phyloP scores from a whole-genome alignment of 805 yeast genomes.

The Monosporozyma unispora region DNA sequence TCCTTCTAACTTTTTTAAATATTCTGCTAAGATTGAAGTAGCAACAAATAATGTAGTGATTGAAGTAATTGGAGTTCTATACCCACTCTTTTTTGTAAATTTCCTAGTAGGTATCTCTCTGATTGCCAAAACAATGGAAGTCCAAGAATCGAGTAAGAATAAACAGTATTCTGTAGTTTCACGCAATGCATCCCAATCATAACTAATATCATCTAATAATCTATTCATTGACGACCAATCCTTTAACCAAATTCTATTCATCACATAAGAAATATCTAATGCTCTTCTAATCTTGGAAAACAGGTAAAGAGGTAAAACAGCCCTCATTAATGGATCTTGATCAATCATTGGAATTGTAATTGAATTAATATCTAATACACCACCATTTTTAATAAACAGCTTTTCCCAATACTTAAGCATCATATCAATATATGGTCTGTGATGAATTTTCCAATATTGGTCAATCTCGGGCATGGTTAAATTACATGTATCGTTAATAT shows the following conservation, averaged over 20 bases:
- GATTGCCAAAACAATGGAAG: slow-evolving; percentile 51
- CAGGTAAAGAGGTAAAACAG: slow-evolving; percentile 56
- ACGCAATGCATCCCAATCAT: slow-evolving; percentile 53
- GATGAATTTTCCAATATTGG: slow-evolving; percentile 56
- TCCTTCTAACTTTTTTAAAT: slow-evolving; percentile 46
- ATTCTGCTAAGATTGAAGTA: slow-evolving; percentile 50
- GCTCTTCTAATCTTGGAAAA: slow-evolving; percentile 62
- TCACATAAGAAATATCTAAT: slow-evolving; percentile 50
- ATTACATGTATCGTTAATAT: slow-evolving; percentile 20
- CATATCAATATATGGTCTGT: slow-evolving; percentile 49
- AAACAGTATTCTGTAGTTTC: slow-evolving; percentile 53
- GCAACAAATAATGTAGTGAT: slow-evolving; percentile 56
- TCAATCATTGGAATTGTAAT: slow-evolving; percentile 33
- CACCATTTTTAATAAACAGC: slow-evolving; percentile 52
- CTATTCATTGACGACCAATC: slow-evolving; percentile 63
- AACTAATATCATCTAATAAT: slow-evolving; percentile 37
- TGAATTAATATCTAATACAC: slow-evolving; percentile 46
- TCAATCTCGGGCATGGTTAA: slow-evolving; percentile 35
- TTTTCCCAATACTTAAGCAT: slow-evolving; percentile 62
- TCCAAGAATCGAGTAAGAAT: slow-evolving; percentile 60
- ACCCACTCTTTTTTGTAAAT: slow-evolving; percentile 50
- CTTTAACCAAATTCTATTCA: slow-evolving; percentile 51
- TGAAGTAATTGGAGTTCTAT: slow-evolving; percentile 70
- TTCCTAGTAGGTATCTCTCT: neutral
- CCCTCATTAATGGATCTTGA: slow-evolving; percentile 47